Evolutionary conservation across 2,329 filamentous ascomycete genomes (phyloP), one percentile per base, ranked within the genome.

Genomic region (Fusarium temperatum): DNA sequence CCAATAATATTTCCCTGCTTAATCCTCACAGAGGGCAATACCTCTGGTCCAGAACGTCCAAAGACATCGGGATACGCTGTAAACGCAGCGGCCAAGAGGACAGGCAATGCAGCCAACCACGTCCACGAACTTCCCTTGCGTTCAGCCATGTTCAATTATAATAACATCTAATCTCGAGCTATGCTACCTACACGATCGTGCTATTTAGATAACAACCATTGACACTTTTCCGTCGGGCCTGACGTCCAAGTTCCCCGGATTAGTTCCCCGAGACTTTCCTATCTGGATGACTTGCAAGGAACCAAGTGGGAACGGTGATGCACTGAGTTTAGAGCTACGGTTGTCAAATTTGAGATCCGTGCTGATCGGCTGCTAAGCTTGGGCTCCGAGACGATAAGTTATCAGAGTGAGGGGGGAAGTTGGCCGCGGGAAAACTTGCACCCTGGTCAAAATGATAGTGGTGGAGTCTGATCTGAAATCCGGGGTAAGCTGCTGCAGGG

Each of bases 1-100:
- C 82, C 81, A 58, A 81, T 47, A 17, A 83, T 70, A 3, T 68
- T 74, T 0, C 81, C 82, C 63, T 82, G 78, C 28, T 74, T 67
- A n/a, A 80, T 78, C 20, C 56, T 78, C 13, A 81, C 79, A 5
- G 75, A 70, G 2, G 72, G 72, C 12, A 66, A 50, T 15, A 41
- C 35, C 48, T 73, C 66, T 14, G 39, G 63, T 10, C 47, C 63
- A 28, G 63, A 51, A 36, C n/a, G 53, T 8, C 41, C 22, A 28
- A 65, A 57, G 11, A 58, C 18, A 58, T 61, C n/a, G n/a, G 73
- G 70, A 60, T 70, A 76, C 17, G 50, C 63, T 9, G 54, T 55
- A 17, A 74, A 70, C 8, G 70, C 38, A 36, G 72, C 66, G 7
- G 61, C 70, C 2, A 78, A 36, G 15, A 76, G 35, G 30, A 77